Base-by-base conservation (phyloP, 2,329 filamentous ascomycete species). In the Hypoxylon sp. region DNA sequence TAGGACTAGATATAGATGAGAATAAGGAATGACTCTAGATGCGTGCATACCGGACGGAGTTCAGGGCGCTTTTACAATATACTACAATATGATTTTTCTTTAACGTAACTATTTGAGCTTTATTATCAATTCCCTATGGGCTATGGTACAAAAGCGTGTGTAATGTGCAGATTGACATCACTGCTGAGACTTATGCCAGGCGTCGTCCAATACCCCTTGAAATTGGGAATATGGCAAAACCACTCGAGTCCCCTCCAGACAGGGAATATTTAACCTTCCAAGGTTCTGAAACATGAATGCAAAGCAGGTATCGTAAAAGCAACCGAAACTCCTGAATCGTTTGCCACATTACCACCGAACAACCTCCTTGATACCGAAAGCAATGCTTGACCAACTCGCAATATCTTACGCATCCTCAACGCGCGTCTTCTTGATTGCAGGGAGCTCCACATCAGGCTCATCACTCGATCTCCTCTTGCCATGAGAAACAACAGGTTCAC, bases 381-480 rank as follows among this genome's bases (percentile, higher is more conserved):
- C 46, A 19, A 16, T 74, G 41, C 75, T 48, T 56, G 65, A 34
- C 37, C 30, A 61, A 34, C 51, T 55, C 16, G 19, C 29, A 32
- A 32, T 23, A 23, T 27, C 52, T 51, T 46, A 71, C 14, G 56
- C 67, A 32, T 73, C 76, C 58, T 81, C 79, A 12, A 82, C 74
- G 34, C 81, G 81, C 12, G 77, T 77, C 77, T 81, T 86, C 78
- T 87, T 87, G 67, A 73, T 81, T 0, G 76, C 70, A 30, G 69
- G 21, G 48, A 69, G 39, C 65, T 74, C 30, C 23, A 70, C 51
- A 52, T 67, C 71, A 5, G 29, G 71, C 2, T 74, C 72, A n/a
- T 73, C 76, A 1, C 75, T 74, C 21, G 80, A 65, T 73, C 84
- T 87, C 48, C 85, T 79, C 78, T 87, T 88, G 4, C 79, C 78